Evolutionary conservation across 306 rosid genomes (phyloP).

Genomic region (Benincasa hispida): DNA sequence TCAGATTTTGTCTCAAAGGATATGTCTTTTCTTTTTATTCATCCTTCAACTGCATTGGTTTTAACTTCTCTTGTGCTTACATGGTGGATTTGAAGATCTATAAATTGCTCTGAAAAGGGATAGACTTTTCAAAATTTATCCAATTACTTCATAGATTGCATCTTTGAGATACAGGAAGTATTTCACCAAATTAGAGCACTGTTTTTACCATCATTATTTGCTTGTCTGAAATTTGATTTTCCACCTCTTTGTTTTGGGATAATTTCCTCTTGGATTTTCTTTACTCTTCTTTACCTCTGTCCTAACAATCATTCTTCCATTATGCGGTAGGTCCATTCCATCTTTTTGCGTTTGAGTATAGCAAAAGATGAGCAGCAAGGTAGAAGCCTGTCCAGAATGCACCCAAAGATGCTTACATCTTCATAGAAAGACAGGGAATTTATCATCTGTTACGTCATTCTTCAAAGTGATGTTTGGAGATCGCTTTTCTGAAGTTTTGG

Average conservation of each 20-base stretch:
- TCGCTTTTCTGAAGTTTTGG: conserved; percentile 26
- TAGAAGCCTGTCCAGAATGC: conserved; percentile 27
- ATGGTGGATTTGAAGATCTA: neutral
- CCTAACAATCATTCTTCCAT: neutral
- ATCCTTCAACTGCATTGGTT: neutral
- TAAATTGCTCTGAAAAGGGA: neutral
- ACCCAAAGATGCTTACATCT: conserved; percentile 19
- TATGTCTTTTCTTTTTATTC: neutral
- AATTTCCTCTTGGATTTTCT: neutral
- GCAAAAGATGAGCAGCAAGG: conserved; percentile 23
- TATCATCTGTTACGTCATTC: conserved; percentile 24
- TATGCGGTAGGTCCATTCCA: neutral
- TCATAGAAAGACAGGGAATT: conserved; percentile 22
- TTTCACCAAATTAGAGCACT: neutral
- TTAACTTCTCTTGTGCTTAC: neutral
- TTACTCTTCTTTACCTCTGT: neutral
- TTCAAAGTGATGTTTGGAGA: conserved; percentile 45
- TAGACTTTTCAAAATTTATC: neutral
- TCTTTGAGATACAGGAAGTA: neutral
- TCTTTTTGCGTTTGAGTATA: neutral
- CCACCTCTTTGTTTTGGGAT: neutral
- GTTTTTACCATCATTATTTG: neutral
- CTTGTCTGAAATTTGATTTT: neutral
- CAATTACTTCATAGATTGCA: neutral
- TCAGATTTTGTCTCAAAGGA: neutral